Base-by-base conservation (phyloP, 2,329 filamentous ascomycete species). In the Cladosporium velox region DNA sequence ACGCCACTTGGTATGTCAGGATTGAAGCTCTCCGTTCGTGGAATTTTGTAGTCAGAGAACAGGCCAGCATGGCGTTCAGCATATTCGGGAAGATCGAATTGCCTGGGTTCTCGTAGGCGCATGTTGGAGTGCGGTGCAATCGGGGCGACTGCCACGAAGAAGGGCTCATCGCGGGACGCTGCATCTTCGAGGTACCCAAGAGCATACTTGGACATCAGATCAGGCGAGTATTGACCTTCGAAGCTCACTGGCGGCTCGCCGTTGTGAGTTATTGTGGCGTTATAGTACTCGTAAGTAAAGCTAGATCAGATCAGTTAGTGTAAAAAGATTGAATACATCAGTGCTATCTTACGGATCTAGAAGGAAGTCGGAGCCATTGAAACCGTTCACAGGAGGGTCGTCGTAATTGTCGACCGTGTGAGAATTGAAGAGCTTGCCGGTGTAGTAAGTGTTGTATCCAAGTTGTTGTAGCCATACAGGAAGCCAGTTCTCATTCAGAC, bases 371-470 rank as follows among this genome's bases (percentile, higher is more conserved):
- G 84, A 86, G 8, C 80, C 82, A 14, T 82, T 89, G 81, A 86
- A 91, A 0, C 88, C 88, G 0, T 80, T 81, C 0, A 85, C 81
- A 51, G 78, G 82, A 0, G 88, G 85, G 4, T 80, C 78, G 72
- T 89, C 78, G 72, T 90, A 91, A 66, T 89, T 91, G 0, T 81
- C 72, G 1, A 85, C 79, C 0, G 80, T 85, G 61, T 91, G 88
- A 0, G 83, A 81, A 69, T 92, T 92, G 78, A 90, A 89, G 4
- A 91, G 79, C 73, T 92, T 92, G n/a, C 88, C 90, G 0, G 86
- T 86, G 71, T 91, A 92, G 72, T 90, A 91, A 0, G 89, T 91
- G 69, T 86, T 85, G 73, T 91, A 91, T 0, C 88, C 89, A 0
- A 85, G 86, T 4, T 84, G 75, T 69, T 91, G 87, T n/a, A 92